Percentiles rank a stretch among this genome's conserved stretches.
These are phyloP conservation scores for Aspergillus cejpii DNA, from an alignment of 2,329 filamentous ascomycete genomes.

Conservation along the genomic window DNA sequence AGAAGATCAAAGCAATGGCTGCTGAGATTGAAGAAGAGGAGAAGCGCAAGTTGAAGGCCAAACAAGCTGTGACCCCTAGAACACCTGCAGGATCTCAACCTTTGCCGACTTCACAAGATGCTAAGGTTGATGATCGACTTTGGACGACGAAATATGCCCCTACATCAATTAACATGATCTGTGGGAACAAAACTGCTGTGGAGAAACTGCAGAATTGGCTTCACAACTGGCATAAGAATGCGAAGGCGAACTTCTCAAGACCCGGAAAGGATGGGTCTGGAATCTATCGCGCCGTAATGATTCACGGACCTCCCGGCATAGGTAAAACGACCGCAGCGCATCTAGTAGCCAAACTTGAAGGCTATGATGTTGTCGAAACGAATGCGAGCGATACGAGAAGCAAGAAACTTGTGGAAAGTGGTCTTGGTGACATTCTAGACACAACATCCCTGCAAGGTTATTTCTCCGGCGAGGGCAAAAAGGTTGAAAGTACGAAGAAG, in stretches of 20 bases:
- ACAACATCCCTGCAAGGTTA: slow-evolving; percentile 89
- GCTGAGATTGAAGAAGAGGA: slow-evolving; percentile 82
- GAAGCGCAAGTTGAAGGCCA: slow-evolving; percentile 35
- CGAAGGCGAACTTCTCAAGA: slow-evolving; percentile 73
- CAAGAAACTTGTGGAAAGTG: slow-evolving; percentile 87
- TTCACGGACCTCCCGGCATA: slow-evolving; percentile 91
- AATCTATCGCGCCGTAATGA: slow-evolving; percentile 78
- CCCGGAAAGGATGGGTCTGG: slow-evolving; percentile 80
- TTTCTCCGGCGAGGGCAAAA: slow-evolving; percentile 76
- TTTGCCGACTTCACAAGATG: slow-evolving; percentile 34
- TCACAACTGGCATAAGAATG: slow-evolving; percentile 68
- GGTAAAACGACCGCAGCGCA: slow-evolving; percentile 97
- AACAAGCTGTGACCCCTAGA: slow-evolving; percentile 38
- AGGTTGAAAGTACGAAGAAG: slow-evolving; percentile 73
- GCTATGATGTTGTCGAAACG: slow-evolving; percentile 87
- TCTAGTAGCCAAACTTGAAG: slow-evolving; percentile 83
- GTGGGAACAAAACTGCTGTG: slow-evolving; percentile 84
- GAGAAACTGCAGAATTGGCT: slow-evolving; percentile 89
- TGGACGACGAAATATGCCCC: slow-evolving; percentile 97
- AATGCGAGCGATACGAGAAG: slow-evolving; percentile 94
- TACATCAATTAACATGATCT: slow-evolving; percentile 75
- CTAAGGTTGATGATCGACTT: slow-evolving; percentile 56
- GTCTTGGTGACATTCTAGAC: slow-evolving; percentile 82
- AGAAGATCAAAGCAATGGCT: slow-evolving; percentile 72
- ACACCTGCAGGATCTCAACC: slow-evolving; percentile 43